A percentile compares a stretch with the other conserved stretches of the same genome.
phyloP scores from a whole-genome alignment of 2,329 filamentous ascomycete species.

The Venturia effusa region DNA sequence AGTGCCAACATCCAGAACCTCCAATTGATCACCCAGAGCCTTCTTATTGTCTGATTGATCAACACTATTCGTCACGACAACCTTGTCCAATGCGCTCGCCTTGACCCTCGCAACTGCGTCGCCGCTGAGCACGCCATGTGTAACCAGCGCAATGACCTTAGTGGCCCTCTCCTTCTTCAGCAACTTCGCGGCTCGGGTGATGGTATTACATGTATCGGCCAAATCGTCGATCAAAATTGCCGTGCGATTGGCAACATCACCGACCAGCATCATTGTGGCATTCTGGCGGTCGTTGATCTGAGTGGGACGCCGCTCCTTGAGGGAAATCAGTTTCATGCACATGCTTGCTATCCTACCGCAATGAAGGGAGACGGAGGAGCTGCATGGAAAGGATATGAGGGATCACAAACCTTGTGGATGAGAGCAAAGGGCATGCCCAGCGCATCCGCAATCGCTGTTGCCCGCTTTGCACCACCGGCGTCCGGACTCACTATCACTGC shows the following conservation, averaged over 20 bases:
- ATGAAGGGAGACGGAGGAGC: neutral
- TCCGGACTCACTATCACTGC: constrained; percentile 93
- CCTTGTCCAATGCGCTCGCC: constrained; percentile 81
- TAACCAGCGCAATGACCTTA: constrained; percentile 81
- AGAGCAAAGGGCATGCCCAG: constrained; percentile 92
- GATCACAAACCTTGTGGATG: constrained; percentile 75
- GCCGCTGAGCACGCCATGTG: constrained; percentile 88
- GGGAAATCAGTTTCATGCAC: constrained; percentile 11
- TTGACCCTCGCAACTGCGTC: constrained; percentile 93
- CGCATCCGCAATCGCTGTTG: constrained; percentile 87
- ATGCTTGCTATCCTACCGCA: neutral
- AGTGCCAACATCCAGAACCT: constrained; percentile 77
- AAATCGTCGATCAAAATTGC: constrained; percentile 92
- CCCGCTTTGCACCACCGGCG: constrained; percentile 90
- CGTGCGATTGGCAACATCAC: constrained; percentile 67
- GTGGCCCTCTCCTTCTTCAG: constrained; percentile 87
- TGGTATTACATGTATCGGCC: constrained; percentile 92
- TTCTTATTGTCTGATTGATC: constrained; percentile 73
- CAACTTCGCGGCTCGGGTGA: constrained; percentile 92
- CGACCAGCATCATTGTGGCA: constrained; percentile 87
- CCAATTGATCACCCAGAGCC: constrained; percentile 70
- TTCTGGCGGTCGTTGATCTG: constrained; percentile 74
- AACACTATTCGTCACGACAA: constrained; percentile 91
- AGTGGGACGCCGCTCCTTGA: constrained; percentile 74
- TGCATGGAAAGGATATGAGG: neutral